Evolutionary conservation across 2,329 filamentous ascomycete genomes (phyloP), one percentile per base, ranked within the genome.

Genomic region (Gyromitra esculenta): DNA sequence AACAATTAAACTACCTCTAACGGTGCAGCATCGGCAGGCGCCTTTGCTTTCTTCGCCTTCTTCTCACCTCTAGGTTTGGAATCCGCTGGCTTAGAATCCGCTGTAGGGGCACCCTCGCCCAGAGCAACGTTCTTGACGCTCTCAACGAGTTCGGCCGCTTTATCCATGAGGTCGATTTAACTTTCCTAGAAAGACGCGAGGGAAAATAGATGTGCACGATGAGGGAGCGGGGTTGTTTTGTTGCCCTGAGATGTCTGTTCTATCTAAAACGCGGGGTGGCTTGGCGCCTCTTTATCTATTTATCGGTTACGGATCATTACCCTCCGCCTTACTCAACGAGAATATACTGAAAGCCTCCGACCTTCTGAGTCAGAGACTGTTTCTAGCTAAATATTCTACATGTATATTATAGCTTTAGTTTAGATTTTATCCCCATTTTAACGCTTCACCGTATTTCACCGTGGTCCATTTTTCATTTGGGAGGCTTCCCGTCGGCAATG

Each of bases 71-170:
- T 88, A 81, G 87, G 82, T 81, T 85, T 86, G 80, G 79, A 79
- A 80, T 83, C 84, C 21, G 45, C 43, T 69, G 64, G 21, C 52
- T 59, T 52, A 15, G 59, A 31, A 21, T 71, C 39, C 1, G 75
- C 66, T 21, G 63, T 45, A 52, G 73, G 13, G 18, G 80, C 81
- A 82, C 80, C 82, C 54, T 83, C 81, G 71, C 85, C 86, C 77
- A 90, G 86, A 59, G 86, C 84, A 74, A 89, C 85, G 78, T 89
- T 88, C 84, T 90, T 90, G 80, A 89, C 86, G 75, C 86, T 86
- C 80, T 90, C 88, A 77, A 86, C 85, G 78, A 87, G 85, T 80
- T 85, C 65, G 8, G 62, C 48, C 54, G 68, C 73, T 68, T 67
- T 78, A 35, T 78, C 73, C 75, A 77, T 77, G 25, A 43, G 43